Evolutionary conservation across 2,329 filamentous ascomycete species (phyloP).

Genomic region (Teratosphaeria gauchensis): DNA sequence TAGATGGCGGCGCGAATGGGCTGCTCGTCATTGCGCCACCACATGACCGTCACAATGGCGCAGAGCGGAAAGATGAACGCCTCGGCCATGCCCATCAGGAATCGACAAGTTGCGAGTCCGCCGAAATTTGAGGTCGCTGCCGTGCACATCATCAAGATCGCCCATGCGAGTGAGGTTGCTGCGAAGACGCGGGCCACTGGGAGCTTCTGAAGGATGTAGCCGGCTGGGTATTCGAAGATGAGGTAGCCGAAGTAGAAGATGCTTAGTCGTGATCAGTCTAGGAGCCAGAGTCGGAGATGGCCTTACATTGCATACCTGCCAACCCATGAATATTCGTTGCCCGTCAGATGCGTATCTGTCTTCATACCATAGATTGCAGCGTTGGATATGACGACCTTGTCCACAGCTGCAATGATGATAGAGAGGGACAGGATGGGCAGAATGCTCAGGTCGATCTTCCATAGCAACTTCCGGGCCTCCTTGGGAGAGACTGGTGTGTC

Average conservation of each 20-base stretch:
- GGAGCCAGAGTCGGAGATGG: neutral
- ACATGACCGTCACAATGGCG: slow-evolving; percentile 28
- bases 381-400: slow-evolving; percentile 2
- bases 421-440: neutral
- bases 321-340: slow-evolving; percentile 34
- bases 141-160: slow-evolving; percentile 33
- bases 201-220: slow-evolving; percentile 35
- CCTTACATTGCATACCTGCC: neutral
- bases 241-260: slow-evolving; percentile 45
- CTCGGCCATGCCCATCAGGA: slow-evolving; percentile 29
- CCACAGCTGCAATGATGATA: slow-evolving; percentile 1
- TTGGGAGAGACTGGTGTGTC: slow-evolving; percentile 15
- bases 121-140: slow-evolving; percentile 32
- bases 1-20: slow-evolving; percentile 33
- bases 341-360: slow-evolving; percentile 36
- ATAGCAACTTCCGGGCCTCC: neutral
- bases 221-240: slow-evolving; percentile 36
- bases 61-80: slow-evolving; percentile 29
- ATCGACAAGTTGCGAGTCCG: slow-evolving; percentile 28
- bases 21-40: slow-evolving; percentile 31
- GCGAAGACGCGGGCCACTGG: slow-evolving; percentile 38
- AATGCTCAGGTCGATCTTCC: slow-evolving; percentile 2
- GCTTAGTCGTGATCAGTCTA: neutral
- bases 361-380: slow-evolving; percentile 13
- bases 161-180: slow-evolving; percentile 33